Percentiles rank a stretch among this genome's conserved stretches.
Conservation (phyloP, 306 rosid genomes). For the Glycine soja region DNA sequence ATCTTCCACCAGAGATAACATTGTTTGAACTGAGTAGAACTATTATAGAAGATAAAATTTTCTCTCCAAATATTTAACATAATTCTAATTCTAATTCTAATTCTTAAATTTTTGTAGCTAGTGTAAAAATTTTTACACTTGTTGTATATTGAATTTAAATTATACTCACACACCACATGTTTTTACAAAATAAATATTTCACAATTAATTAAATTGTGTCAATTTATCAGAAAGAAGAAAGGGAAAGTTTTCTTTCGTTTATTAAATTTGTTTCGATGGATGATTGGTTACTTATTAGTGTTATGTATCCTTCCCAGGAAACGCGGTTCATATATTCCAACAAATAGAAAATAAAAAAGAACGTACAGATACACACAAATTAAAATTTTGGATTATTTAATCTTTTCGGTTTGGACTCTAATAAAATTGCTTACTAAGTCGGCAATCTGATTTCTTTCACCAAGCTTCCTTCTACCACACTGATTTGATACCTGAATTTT, state of each 20-base stretch:
- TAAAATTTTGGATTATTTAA: constrained; percentile 16
- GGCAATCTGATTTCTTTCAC: constrained; percentile 29
- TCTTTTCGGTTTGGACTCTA: background rate
- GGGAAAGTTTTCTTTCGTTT: background rate
- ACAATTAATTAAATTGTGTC: background rate
- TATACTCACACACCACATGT: background rate
- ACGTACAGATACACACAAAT: background rate
- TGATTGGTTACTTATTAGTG: background rate
- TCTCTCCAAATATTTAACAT: too few relatives aligned
- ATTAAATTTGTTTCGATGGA: constrained; percentile 13
- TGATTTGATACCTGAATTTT: background rate
- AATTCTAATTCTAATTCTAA: too few relatives aligned
- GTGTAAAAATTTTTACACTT: background rate
- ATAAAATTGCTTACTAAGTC: constrained; percentile 11
- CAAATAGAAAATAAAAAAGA: background rate
- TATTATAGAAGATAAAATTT: too few relatives aligned
- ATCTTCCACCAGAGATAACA: too few relatives aligned
- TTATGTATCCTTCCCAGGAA: background rate
- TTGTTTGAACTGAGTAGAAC: too few relatives aligned
- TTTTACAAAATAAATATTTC: background rate
- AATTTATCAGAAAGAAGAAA: background rate
- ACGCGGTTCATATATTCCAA: background rate
- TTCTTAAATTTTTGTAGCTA: background rate
- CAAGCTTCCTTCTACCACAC: constrained; percentile 7
- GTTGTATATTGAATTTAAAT: background rate